These are phyloP conservation scores for Yamadazyma kanchanaburiensis DNA, from an alignment of 1,139 yeast genomes.

Conservation along the genomic window DNA sequence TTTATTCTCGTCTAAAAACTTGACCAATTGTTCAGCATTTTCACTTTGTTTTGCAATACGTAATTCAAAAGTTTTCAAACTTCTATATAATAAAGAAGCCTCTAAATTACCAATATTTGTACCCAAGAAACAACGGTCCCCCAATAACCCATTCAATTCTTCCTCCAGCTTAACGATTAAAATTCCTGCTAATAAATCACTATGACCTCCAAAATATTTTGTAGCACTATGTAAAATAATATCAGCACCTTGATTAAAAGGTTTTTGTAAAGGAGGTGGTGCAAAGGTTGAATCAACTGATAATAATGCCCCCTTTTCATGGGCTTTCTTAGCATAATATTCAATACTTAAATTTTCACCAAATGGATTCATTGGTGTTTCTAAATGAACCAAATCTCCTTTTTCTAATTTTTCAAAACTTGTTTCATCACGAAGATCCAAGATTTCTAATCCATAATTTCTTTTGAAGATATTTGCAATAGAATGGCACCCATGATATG, in stretches of 20 bases:
- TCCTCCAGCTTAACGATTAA: conserved; percentile 57
- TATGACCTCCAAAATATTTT: conserved; percentile 89
- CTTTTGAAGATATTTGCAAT: conserved; percentile 62
- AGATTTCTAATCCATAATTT: conserved; percentile 52
- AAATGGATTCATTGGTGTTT: conserved; percentile 85
- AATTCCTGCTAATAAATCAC: conserved; percentile 85
- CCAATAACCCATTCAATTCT: conserved; percentile 41
- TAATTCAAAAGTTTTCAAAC: conserved; percentile 74
- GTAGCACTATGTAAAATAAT: conserved; percentile 87
- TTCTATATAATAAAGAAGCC: conserved; percentile 67
- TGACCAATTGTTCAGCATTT: conserved; percentile 62
- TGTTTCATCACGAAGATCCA: conserved; percentile 38
- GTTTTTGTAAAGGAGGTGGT: conserved; percentile 85
- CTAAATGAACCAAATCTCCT: conserved; percentile 82
- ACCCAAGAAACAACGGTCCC: conserved; percentile 69
- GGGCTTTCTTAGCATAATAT: conserved; percentile 64
- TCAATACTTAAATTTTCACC: conserved; percentile 68
- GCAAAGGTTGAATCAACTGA: conserved; percentile 88
- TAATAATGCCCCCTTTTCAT: conserved; percentile 63
- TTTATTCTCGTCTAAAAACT: conserved; percentile 50
- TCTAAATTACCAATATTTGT: conserved; percentile 79
- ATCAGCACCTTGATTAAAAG: conserved; percentile 80
- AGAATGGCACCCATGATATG: conserved; percentile 83
- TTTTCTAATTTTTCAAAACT: conserved; percentile 45
- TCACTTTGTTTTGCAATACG: conserved; percentile 65